Evolutionary conservation across 2,329 filamentous ascomycete genomes (phyloP), one percentile per base, ranked within the genome.

Genomic region (Fusarium zealandicum): DNA sequence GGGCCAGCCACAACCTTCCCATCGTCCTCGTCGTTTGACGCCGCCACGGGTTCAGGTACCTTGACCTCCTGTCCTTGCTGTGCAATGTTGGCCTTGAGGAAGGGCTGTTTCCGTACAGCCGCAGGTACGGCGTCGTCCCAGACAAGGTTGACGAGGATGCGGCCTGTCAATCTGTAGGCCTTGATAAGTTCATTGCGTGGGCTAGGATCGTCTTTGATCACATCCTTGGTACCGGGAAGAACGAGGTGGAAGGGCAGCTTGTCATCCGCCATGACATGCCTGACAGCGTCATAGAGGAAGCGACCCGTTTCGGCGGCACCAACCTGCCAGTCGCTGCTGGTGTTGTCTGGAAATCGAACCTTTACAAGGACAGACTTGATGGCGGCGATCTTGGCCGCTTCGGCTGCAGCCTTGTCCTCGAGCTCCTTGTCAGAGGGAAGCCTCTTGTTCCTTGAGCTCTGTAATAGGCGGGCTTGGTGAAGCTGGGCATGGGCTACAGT

Each of bases 291-390:
- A 74, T 98, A 92, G 2, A 99, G 78, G 43, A 84, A 82, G 3
- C 82, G 79, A 1, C 88, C 89, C 0, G 90, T 92, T 46, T 93
- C 88, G 1, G 78, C 72, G 16, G 85, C 84, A 2, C 80, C 82
- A 62, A 96, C 86, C n/a, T 80, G 82, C 75, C 88, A 88, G 44
- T 92, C 85, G 27, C 92, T 85, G 46, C 88, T 86, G 51, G 87
- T 90, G 64, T 93, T 90, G 70, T 98, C 93, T 0, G 93, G 93
- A 65, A 97, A 93, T 20, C 93, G 89, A 41, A 97, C 83, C 61
- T 90, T 92, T 59, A 98, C 81, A 22, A 85, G 82, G 27, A 96
- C 83, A 27, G 84, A 83, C 43, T 83, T 85, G 55, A 93, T 81
- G 5, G 83, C 81, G 5, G 87, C 82, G 1, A 92, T 77, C 59